Conservation (phyloP, 768 basidiomycete species). For the Hypholoma fasciculare region DNA sequence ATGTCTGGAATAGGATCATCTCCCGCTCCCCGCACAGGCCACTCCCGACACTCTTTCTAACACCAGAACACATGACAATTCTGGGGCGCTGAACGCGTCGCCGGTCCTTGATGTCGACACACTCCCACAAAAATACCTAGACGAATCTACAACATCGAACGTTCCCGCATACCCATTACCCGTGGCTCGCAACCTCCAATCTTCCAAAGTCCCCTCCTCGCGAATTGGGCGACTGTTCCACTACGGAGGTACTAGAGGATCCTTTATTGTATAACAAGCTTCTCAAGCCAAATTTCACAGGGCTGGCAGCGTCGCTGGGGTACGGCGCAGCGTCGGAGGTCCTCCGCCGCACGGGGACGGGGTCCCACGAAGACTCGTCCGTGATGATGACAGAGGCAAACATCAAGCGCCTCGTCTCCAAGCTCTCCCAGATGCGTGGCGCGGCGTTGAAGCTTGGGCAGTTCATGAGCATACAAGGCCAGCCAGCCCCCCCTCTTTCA, state of each 20-base stretch:
- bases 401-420: slow-evolving; percentile 84
- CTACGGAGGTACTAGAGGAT: slow-evolving; percentile 69
- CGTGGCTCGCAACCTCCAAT: slow-evolving; percentile 52
- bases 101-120: too few relatives aligned
- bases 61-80: too few relatives aligned
- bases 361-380: slow-evolving; percentile 33
- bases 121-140: too few relatives aligned
- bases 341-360: slow-evolving; percentile 61
- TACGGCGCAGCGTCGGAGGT: slow-evolving; percentile 90
- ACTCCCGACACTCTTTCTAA: too few relatives aligned
- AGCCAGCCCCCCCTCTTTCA: slow-evolving; percentile 19
- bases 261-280: background rate
- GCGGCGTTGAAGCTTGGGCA: slow-evolving; percentile 97
- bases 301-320: slow-evolving; percentile 86
- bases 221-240: slow-evolving; percentile 88
- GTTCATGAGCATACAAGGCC: slow-evolving; percentile 95
- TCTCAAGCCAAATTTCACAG: slow-evolving; percentile 36
- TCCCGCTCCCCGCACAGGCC: too few relatives aligned
- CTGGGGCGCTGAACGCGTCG: too few relatives aligned
- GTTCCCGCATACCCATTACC: slow-evolving; percentile 6
- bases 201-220: slow-evolving; percentile 91
- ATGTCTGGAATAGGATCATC: too few relatives aligned
- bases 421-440: slow-evolving; percentile 94
- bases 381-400: slow-evolving; percentile 92
- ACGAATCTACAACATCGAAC: too few relatives aligned